phyloP scores from a whole-genome alignment of 2,329 filamentous ascomycete genomes.

The Fusarium tuaranense region DNA sequence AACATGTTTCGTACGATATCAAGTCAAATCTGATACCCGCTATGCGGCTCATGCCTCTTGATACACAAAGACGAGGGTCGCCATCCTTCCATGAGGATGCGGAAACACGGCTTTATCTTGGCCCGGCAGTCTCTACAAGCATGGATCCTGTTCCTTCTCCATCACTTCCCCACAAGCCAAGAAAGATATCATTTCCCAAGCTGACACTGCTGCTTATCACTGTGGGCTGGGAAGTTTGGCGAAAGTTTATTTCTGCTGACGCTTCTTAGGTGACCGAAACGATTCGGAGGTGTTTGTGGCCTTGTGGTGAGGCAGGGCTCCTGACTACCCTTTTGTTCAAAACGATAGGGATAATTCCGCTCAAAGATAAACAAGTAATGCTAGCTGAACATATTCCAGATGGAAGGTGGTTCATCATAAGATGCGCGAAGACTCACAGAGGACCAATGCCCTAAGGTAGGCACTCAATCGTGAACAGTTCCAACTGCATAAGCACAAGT shows the following conservation, averaged over 20 bases:
- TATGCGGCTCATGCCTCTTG: background rate
- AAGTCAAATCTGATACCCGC: background rate
- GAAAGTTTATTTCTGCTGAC: background rate
- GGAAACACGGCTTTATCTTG: background rate
- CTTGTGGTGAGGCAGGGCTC: background rate
- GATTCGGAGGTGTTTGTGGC: background rate
- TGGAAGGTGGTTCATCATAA: background rate
- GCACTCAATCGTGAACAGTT: background rate
- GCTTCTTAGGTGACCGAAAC: background rate
- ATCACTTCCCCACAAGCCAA: background rate
- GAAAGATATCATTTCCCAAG: background rate
- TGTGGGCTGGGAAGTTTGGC: background rate
- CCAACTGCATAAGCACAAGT: background rate
- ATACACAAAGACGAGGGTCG: background rate
- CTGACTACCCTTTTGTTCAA: background rate
- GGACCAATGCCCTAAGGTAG: background rate
- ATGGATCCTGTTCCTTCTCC: background rate
- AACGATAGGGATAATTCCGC: background rate
- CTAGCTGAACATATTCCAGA: background rate
- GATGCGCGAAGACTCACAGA: background rate
- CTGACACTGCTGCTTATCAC: background rate
- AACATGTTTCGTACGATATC: background rate
- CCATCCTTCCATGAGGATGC: background rate
- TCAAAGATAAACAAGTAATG: background rate
- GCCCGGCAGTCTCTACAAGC: background rate